Conservation (phyloP, 768 basidiomycete genomes). For the Lentinula sp. region DNA sequence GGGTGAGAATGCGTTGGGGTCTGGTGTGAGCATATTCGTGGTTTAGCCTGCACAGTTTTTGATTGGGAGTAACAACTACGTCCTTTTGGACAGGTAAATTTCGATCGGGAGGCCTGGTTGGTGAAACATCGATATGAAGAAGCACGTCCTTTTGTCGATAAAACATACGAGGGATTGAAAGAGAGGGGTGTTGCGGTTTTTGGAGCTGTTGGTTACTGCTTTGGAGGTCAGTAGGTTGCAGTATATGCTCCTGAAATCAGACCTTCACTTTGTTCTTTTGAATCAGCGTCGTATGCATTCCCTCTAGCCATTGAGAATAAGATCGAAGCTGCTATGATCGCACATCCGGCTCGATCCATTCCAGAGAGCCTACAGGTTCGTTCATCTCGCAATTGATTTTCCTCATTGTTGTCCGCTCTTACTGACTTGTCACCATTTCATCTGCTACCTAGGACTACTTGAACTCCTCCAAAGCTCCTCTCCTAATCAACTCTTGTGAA, state of each 20-base stretch:
- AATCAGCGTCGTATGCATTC: slow-evolving; percentile 15
- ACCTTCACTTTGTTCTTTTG: too few relatives aligned
- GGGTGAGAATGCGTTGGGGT: slow-evolving; percentile 1
- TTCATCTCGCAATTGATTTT: neutral
- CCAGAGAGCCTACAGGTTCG: slow-evolving; percentile 23
- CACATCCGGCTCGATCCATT: slow-evolving; percentile 23
- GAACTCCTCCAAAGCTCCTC: slow-evolving; percentile 25
- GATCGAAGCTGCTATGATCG: slow-evolving; percentile 18
- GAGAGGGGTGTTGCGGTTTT: slow-evolving; percentile 30
- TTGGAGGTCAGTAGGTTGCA: slow-evolving; percentile 21
- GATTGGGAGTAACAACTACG: too few relatives aligned
- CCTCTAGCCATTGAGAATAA: slow-evolving; percentile 23
- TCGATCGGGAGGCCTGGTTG: slow-evolving; percentile 28
- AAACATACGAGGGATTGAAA: slow-evolving; percentile 19
- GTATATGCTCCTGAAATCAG: neutral
- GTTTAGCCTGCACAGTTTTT: too few relatives aligned
- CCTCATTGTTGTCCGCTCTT: too few relatives aligned
- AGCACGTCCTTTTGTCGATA: slow-evolving; percentile 28
- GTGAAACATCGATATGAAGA: slow-evolving; percentile 21
- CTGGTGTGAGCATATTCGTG: neutral
- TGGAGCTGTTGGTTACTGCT: slow-evolving; percentile 37
- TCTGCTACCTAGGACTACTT: slow-evolving; percentile 22
- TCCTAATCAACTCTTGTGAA: slow-evolving; percentile 37
- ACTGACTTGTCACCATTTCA: neutral
- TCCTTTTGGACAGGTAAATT: slow-evolving; percentile 3